Percentiles rank a stretch among this genome's conserved stretches.
phyloP scores from a whole-genome alignment of 768 basidiomycete species.

The Crucibulum laeve region DNA sequence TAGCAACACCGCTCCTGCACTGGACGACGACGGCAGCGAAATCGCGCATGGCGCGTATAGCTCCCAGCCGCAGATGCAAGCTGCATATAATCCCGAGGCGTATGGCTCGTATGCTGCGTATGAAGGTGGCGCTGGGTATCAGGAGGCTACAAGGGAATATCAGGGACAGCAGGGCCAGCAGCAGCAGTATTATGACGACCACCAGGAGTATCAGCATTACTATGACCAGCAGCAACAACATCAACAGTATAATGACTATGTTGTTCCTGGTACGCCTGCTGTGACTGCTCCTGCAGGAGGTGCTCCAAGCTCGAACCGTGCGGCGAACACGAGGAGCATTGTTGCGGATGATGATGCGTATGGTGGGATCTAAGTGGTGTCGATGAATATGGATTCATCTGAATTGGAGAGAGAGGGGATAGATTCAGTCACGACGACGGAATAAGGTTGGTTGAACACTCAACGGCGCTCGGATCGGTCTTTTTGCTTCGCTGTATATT shows the following conservation, averaged over 20 bases:
- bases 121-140: slow-evolving; percentile 20
- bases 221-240: slow-evolving; percentile 19
- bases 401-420: no score
- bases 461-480: no score
- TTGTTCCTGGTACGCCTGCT: slow-evolving; percentile 17
- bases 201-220: slow-evolving; percentile 12
- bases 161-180: slow-evolving; percentile 27
- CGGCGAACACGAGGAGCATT: slow-evolving; percentile 13
- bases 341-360: slow-evolving; percentile 28
- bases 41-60: slow-evolving; percentile 31
- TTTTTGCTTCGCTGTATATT: no score
- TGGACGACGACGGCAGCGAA: slow-evolving; percentile 24
- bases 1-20: slow-evolving; percentile 1
- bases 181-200: slow-evolving; percentile 17
- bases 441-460: no score
- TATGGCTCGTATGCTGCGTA: slow-evolving; percentile 38
- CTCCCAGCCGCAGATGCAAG: slow-evolving; percentile 33
- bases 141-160: slow-evolving; percentile 25
- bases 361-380: slow-evolving; percentile 25
- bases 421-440: no score
- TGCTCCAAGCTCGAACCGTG: slow-evolving; percentile 5
- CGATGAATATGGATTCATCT: not conserved
- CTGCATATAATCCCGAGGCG: slow-evolving; percentile 35
- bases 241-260: slow-evolving; percentile 11
- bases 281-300: slow-evolving; percentile 6